Conservation (phyloP, 2,329 filamentous ascomycete species). For the Gaeumannomyces sp. region DNA sequence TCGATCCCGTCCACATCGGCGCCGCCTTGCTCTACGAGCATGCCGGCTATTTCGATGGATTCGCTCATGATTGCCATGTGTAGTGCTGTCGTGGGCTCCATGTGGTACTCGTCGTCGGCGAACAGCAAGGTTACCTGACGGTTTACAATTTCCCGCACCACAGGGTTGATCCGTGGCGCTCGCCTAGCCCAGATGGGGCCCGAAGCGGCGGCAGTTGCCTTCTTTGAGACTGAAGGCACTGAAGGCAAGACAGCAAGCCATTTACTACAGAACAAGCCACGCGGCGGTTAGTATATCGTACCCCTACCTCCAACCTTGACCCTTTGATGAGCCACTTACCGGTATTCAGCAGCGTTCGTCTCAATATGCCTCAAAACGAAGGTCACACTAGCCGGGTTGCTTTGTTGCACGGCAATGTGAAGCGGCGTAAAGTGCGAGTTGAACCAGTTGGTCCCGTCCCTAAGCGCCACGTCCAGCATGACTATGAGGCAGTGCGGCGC, state of each 20-base stretch:
- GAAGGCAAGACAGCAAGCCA: background rate
- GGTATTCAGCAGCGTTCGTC: background rate
- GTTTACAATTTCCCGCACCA: slow-evolving; percentile 5
- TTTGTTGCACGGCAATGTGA: slow-evolving; percentile 4
- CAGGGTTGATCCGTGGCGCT: background rate
- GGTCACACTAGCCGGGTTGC: background rate
- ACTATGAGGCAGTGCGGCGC: background rate
- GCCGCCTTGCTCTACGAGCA: background rate
- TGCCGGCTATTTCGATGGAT: background rate
- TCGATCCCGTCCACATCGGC: background rate
- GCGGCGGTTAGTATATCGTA: background rate
- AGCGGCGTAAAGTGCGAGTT: slow-evolving; percentile 7
- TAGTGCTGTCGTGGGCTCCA: slow-evolving; percentile 3
- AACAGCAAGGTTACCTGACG: background rate
- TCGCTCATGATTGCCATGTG: background rate
- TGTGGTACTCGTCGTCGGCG: background rate
- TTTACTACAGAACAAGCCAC: background rate
- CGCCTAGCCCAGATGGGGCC: background rate
- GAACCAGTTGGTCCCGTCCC: slow-evolving; percentile 7
- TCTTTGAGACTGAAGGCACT: background rate
- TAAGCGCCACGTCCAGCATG: slow-evolving; percentile 5
- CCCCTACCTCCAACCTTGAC: no score
- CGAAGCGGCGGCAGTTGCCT: background rate
- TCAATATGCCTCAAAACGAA: background rate
- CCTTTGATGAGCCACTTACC: background rate